Evolutionary conservation across 2,329 filamentous ascomycete species (phyloP), one percentile per base, ranked within the genome.

Genomic region (Dactylellina parvicollis): DNA sequence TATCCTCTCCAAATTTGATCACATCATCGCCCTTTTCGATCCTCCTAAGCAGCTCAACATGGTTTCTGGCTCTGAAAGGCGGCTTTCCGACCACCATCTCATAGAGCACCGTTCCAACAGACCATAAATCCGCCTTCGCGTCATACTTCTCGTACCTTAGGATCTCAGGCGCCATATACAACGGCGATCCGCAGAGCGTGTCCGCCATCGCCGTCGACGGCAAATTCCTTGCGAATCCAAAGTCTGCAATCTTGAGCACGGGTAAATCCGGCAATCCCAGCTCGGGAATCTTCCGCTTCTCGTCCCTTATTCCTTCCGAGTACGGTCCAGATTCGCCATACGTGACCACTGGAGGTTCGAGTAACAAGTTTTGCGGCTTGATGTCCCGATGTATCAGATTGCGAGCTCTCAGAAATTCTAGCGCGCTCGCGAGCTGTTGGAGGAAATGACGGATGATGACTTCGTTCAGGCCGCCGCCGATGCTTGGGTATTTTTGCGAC

Each of bases 121-220:
- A 99, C 95, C 95, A 99, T 32, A 99, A 83, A 82, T 99, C 95
- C 49, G 93, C 94, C 81, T 96, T 96, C 75, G 94, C 92, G 82
- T 96, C 94, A 81, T 99, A 99, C 79, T 94, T 94, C 80, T 99
- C 93, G 78, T 98, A 99, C 71, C 93, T 89, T 75, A 99, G 84
- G 75, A 99, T 99, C 82, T 99, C 95, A 2, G 95, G 95, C 0
- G 95, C 95, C 95, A 99, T 99, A 83, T 99, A 99, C 24, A 99
- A 84, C 8, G 95, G 95, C 10, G 95, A 98, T 16, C 95, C 95
- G 80, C 95, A 99, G 0, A 99, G 87, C 0, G 95, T 99, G 80
- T 99, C 95, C 9, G 95, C 95, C 75, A 99, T 85, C 3, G 93
- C 94, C 0, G 94, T 96, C 5, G 91, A 89, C 1, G 95, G 94